Evolutionary conservation across 805 yeast genomes (phyloP), one percentile per base, ranked within the genome.

Genomic region (Tetrapisispora phaffii): DNA sequence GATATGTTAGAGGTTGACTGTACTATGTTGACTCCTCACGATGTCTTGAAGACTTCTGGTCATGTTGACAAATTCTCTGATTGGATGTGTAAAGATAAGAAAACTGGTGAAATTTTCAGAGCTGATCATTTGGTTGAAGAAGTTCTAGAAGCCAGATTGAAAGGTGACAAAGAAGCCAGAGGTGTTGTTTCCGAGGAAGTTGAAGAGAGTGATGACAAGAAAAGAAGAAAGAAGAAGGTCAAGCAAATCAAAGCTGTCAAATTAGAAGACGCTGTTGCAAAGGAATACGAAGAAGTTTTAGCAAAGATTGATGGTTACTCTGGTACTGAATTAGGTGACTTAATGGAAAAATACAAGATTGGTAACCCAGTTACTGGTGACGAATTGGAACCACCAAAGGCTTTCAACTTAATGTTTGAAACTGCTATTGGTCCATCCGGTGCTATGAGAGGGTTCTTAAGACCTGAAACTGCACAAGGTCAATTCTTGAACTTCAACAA

Each of bases 381-480:
- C 38, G 73, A 78, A 43, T 76, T 93, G 58, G 95, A 87, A 67
- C 82, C 82, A 38, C 99, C 99, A 54, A 79, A 73, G 58, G 97
- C 89, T 67, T 93, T 93, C 79, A 93, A 93, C 73, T 79, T 93
- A 67, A 93, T 93, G 99, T 93, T 93, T 65, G 97, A 90, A 71
- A 93, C 99, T 48, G 96, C 96, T 47, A 94, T 93, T 66, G 99
- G 99, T 45, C 98, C 99, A 50, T 85, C 97, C 44, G 98, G 98
- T 60, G 87, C 82, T 65, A 71, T 89, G 66, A 89, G 85, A 73
- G 98, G 98, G 55, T 93, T 77, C 70, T 71, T 93, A 63, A 82
- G 99, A 70, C 99, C 99, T 50, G 99, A 93, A 73, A 93, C 99
- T 52, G 99, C 99, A 22, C 99, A 93, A 75, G 99, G 99, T 62